Evolutionary conservation across 164 flowering plant genomes (phyloP).

Genomic region (Hamamelis virginiana): DNA sequence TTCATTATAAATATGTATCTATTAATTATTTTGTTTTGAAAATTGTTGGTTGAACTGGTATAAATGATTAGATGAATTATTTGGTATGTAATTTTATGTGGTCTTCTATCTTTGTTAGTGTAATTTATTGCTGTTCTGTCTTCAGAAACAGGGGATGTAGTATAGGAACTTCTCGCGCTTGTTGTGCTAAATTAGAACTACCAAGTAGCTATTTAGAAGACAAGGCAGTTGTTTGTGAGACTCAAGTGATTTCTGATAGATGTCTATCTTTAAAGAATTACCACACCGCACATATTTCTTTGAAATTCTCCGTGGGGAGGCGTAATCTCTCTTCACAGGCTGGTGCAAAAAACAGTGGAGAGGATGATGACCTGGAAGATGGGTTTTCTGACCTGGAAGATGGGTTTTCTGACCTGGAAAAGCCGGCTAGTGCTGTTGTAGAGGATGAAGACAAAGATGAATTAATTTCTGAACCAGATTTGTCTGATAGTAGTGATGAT

Average conservation of each 20-base stretch:
- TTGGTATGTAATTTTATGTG: no score
- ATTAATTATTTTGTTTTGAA: no score
- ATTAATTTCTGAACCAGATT: slow-evolving; percentile 42
- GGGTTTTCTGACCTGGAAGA: slow-evolving; percentile 74
- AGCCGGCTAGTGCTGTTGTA: slow-evolving; percentile 19
- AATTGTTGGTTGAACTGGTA: no score
- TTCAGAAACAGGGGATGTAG: slow-evolving; percentile 33
- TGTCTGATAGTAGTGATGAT: slow-evolving; percentile 45
- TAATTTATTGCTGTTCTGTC: no score
- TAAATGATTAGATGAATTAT: no score
- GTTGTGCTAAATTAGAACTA: slow-evolving; percentile 21
- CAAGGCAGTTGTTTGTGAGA: slow-evolving; percentile 8
- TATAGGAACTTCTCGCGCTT: slow-evolving; percentile 22
- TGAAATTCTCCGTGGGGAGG: slow-evolving; percentile 13
- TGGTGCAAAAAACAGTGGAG: slow-evolving; percentile 54
- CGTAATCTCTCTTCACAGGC: slow-evolving; percentile 63
- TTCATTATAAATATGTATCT: no score
- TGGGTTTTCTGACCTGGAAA: slow-evolving; percentile 78
- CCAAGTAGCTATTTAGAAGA: slow-evolving; percentile 17
- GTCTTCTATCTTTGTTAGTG: no score
- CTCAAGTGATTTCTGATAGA: slow-evolving; percentile 4
- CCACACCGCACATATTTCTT: slow-evolving; percentile 12
- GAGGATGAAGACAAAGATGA: slow-evolving; percentile 35
- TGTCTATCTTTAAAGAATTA: slow-evolving; percentile 15
- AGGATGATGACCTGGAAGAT: slow-evolving; percentile 63